Base-by-base conservation (phyloP, 2,329 filamentous ascomycete genomes). In the Fusarium napiforme region DNA sequence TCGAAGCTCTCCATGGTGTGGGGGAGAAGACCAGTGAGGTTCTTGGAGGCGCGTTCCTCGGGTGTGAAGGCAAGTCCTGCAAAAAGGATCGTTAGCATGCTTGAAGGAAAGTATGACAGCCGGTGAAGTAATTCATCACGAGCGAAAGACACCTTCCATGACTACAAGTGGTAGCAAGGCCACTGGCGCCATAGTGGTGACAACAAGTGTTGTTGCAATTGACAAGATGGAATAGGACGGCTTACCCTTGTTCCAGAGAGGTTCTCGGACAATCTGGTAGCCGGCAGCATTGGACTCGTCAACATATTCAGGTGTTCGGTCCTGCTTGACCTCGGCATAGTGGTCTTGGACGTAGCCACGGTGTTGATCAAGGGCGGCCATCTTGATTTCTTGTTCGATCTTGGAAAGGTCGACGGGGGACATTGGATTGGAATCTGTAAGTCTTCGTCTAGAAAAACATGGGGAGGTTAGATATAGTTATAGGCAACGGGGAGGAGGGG, bases 161-260 rank as follows among this genome's bases (percentile, higher is more conserved):
- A 40, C 46, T 37, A 36, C 47, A 57, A 30, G 45, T 59, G 32
- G 47, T 34, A 62, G 45, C 37, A 18, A 56, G 52, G 39, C 39
- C 36, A 64, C 36, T 59, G 26, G 63, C 62, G 58, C 49, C 63
- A 71, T 67, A 69, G 68, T 55, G 52, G 60, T 58, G 32, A 58
- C 58, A 65, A 71, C 67, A 60, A 69, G 64, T 50, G 69, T 72
- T 72, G 70, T 64, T 14, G 32, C 28, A 32, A 32, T 45, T 42
- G 46, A 68, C 36, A 55, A 47, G 55, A 50, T 32, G n/a, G 26
- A 26, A 36, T 40, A 18, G 52, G 63, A 81, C 21, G 39, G 63
- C 82, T 79, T 83, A 91, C 90, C 89, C 85, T 91, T 91, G 79
- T 92, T 92, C 89, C 89, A 91, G 55, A 88, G 83, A 70, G 90